phyloP scores from a whole-genome alignment of 2,329 filamentous ascomycete genomes.

The Lachnellula cervina region DNA sequence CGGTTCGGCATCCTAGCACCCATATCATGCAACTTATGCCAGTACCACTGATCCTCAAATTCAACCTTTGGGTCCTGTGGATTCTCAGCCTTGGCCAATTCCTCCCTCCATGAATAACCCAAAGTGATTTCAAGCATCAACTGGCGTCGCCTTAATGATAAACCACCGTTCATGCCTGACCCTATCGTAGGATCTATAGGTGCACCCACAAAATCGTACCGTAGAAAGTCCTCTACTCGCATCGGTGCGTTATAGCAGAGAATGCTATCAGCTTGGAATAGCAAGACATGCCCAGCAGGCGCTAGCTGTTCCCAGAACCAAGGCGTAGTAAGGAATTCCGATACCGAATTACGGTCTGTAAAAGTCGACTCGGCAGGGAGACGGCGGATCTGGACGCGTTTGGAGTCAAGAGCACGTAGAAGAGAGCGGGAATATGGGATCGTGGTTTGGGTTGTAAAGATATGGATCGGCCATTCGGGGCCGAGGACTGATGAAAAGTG shows the following conservation, averaged over 20 bases:
- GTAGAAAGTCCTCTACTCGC: slow-evolving; percentile 26
- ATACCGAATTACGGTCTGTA: too few relatives aligned
- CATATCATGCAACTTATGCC: slow-evolving; percentile 22
- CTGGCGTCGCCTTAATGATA: slow-evolving; percentile 31
- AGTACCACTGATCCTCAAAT: slow-evolving; percentile 24
- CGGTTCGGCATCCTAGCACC: slow-evolving; percentile 18
- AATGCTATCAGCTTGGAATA: slow-evolving; percentile 29
- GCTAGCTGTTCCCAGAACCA: slow-evolving; percentile 29
- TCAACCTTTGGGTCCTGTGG: too few relatives aligned
- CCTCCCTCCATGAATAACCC: slow-evolving; percentile 5
- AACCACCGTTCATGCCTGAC: slow-evolving; percentile 30
- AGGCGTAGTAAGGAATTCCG: background rate
- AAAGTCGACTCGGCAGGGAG: too few relatives aligned
- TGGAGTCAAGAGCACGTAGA: too few relatives aligned
- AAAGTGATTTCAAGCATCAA: slow-evolving; percentile 25
- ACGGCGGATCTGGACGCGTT: too few relatives aligned
- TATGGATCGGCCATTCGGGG: background rate
- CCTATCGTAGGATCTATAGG: slow-evolving; percentile 18
- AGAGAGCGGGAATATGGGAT: too few relatives aligned
- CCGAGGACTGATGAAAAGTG: background rate
- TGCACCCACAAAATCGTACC: slow-evolving; percentile 31
- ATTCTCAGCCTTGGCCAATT: slow-evolving; percentile 1
- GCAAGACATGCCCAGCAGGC: slow-evolving; percentile 24
- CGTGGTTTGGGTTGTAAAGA: background rate
- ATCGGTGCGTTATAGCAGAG: slow-evolving; percentile 23